phyloP scores from a whole-genome alignment of 768 basidiomycete species.

The Thelephora ganbajun region DNA sequence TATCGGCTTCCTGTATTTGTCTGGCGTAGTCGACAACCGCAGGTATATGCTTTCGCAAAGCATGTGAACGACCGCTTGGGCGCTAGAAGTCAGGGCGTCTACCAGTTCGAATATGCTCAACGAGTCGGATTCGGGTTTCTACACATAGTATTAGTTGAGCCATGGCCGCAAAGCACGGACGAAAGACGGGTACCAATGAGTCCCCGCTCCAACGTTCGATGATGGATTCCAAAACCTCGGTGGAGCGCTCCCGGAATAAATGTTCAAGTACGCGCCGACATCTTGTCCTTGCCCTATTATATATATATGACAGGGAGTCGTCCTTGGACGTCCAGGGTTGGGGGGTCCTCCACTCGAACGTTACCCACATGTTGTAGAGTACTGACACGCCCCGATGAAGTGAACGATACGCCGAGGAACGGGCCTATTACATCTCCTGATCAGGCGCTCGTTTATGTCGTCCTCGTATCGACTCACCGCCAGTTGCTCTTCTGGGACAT shows the following conservation, averaged over 20 bases:
- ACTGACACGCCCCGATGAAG: conserved; percentile 74
- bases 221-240: conserved; percentile 73
- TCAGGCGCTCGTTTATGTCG: not conserved
- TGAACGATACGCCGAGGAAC: conserved; percentile 62
- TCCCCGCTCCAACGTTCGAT: conserved; percentile 72
- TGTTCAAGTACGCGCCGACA: conserved; percentile 75
- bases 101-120: conserved; percentile 67
- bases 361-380: conserved; percentile 63
- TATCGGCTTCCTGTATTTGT: conserved; percentile 45
- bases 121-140: conserved; percentile 5
- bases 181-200: conserved; percentile 23
- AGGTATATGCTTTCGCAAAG: conserved; percentile 68
- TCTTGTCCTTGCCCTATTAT: conserved; percentile 48
- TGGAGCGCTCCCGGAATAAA: conserved; percentile 66
- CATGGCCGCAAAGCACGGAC: too few species aligned
- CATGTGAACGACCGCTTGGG: conserved; percentile 80
- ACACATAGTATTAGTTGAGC: conserved; percentile 1
- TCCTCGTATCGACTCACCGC: conserved; percentile 27
- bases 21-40: conserved; percentile 41
- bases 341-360: conserved; percentile 35
- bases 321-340: conserved; percentile 38
- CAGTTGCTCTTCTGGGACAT: conserved; percentile 37
- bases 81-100: conserved; percentile 70
- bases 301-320: conserved; percentile 56
- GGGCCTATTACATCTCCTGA: conserved; percentile 27